Evolutionary conservation across 2,329 filamentous ascomycete species (phyloP), one percentile per base, ranked within the genome.

Genomic region (Podosphaera fusca): DNA sequence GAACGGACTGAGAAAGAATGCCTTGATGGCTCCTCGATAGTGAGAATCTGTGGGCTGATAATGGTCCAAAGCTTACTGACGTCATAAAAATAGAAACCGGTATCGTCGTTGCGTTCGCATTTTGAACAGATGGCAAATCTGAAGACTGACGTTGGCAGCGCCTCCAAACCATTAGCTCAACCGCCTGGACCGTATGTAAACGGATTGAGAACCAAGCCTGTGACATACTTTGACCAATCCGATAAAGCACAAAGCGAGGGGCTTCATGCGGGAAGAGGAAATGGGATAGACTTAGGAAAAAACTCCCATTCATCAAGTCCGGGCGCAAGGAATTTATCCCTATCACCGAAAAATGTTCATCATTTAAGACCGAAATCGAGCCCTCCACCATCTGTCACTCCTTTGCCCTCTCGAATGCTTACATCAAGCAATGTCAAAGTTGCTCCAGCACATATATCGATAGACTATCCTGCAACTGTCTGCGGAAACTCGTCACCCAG

Each of bases 51-150:
- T 21, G 12, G 8, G 56, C 40, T 45, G 46, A 47, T 42, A 3
- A 33, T 29, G 49, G 6, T 47, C n/a, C 58, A 55, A 55, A 57
- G 57, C 59, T 62, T 54, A 60, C 42, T 34, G 9, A n/a, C 10
- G 55, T 3, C 33, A n/a, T 34, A 7, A 12, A 8, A 40, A 29
- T 61, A 87, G 84, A 86, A 82, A 72, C 85, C 87, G 33, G 85
- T 92, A 55, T 92, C 86, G 55, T 89, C 85, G 55, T 74, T 92
- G 59, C 78, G 82, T 60, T 86, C 84, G 61, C 82, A 85, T 64
- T 92, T 90, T 68, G 86, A 92, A 73, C 87, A 83, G 66, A 80
- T 90, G 72, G 74, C 76, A 61, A 78, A 74, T 66, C 61, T 68
- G 56, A 71, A 71, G 57, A 68, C 72, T 59, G 60, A 68, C 64